Base-by-base conservation (phyloP, 192 early-diverging fungal genomes). In the Mortierella alpina region DNA sequence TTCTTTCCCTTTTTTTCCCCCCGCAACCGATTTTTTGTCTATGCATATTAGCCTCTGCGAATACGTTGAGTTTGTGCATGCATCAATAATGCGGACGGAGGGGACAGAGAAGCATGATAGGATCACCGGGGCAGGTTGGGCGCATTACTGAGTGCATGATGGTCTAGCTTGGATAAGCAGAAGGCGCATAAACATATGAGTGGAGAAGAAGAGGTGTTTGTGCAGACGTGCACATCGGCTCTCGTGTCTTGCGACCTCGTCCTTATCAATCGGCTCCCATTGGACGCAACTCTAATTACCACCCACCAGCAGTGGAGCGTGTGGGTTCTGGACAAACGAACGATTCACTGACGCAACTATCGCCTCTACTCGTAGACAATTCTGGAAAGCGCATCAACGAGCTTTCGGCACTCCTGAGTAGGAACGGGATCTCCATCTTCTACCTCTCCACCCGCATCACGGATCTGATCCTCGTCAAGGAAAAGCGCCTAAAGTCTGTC, bases 391-490 rank as follows among this genome's bases (percentile, higher is more conserved):
- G 90, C 20, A 91, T 91, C 67, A 89, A 86, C 60, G 87, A 91
- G 49, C 68, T 91, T 9, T 90, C 90, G 11, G 83, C 65, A 5
- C 83, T 88, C 0, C 68, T 91, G 40, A 87, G 87, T 44, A 82
- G 80, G 59, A 89, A 87, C 14, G 89, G 88, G 18, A 85, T 92
- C 67, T 87, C 88, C 59, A 91, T 92, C 68, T 89, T 92, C 41
- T 92, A 91, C 61, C 63, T 92, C 46, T 90, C 88, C 6, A 92
- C 91, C 2, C 90, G 88, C 64, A 87, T 91, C 70, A 91, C 90
- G 0, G 91, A 92, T 62, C 83, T 90, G 57, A 82, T 91, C 44
- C 88, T 91, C 72, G 90, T 90, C 48, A 91, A 91, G 69, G 90
- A 91, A 51, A 84, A 85, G 42, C 87, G 90, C 1, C 72, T 91